Base-by-base conservation (phyloP, 768 basidiomycete genomes). In the Tylopilus plumbeoviolaceoides region DNA sequence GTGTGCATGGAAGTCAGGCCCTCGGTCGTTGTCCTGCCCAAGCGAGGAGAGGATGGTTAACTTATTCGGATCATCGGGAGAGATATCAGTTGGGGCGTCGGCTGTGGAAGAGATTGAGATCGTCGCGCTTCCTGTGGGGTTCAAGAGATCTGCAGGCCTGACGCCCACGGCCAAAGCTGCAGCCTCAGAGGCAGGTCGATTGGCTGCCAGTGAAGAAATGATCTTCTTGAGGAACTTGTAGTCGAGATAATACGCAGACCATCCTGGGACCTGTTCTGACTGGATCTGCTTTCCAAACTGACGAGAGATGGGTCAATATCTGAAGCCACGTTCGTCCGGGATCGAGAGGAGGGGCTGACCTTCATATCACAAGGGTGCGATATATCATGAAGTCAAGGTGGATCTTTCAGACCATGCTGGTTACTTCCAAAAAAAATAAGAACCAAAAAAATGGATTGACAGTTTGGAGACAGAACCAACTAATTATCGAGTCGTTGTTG, bases 181-280 rank as follows among this genome's bases (percentile, higher is more conserved):
- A 21, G 91, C 91, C 70, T 97, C 93, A 8, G 91, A 86, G 44
- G 89, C 90, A 7, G 93, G 91, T 53, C 91, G 83, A 69, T 93
- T 90, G 28, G 90, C 87, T 47, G 85, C 84, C 56, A 98, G 82
- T 14, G 95, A 97, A 55, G 95, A 95, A 63, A 99, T 94, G 64
- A 98, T 98, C 80, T 98, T 93, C 75, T 97, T 97, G 68, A 97
- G 79, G 63, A 88, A 89, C 77, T 99, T 99, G 82, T 99, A 99
- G 74, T 98, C 95, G 54, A 98, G 83, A 73, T 98, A 98, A 75
- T 91, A 91, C 40, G 77, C 69, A 27, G 91, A 91, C 95, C 95
- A 99, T 74, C 95, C 95, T 47, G 95, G 94, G 50, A 98, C 85
- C 75, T 97, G 93, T 69, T 95, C 89, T 28, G 89, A 84, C 71